Evolutionary conservation across 352 stramenopile genomes (phyloP).

Genomic region (Globisporangium spinosum): DNA sequence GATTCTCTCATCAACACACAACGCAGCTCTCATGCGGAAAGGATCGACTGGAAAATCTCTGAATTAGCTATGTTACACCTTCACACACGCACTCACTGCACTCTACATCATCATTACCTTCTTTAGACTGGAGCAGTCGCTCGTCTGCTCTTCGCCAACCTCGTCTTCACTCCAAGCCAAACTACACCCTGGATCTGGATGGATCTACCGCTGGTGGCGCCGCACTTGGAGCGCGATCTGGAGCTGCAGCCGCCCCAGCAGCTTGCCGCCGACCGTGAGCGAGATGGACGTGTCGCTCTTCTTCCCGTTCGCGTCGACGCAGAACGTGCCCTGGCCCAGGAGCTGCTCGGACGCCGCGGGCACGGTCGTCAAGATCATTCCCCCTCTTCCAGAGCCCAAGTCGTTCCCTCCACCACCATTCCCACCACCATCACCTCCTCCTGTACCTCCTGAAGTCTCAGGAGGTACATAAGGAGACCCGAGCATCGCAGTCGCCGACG

Average conservation of each 20-base stretch:
- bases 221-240: conserved; percentile 50
- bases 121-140: no score
- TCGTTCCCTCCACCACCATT: not conserved
- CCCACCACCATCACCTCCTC: not conserved
- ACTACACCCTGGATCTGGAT: no score
- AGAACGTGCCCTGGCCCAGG: conserved; percentile 67
- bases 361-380: conserved; percentile 5
- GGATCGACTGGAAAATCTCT: not conserved
- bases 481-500: conserved; percentile 20
- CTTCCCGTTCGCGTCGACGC: conserved; percentile 42
- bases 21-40: not conserved
- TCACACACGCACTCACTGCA: not conserved
- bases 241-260: conserved; percentile 57
- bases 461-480: conserved; percentile 8
- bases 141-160: not conserved
- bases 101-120: not conserved
- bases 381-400: not conserved
- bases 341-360: conserved; percentile 31
- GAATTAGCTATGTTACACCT: not conserved
- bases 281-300: conserved; percentile 54
- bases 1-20: not conserved
- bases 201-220: conserved; percentile 3
- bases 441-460: not conserved
- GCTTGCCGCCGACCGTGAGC: conserved; percentile 56
- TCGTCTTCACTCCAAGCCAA: not conserved